Evolutionary conservation across 176 grass and related monocot species (phyloP).

Genomic region (Oryza punctata): DNA sequence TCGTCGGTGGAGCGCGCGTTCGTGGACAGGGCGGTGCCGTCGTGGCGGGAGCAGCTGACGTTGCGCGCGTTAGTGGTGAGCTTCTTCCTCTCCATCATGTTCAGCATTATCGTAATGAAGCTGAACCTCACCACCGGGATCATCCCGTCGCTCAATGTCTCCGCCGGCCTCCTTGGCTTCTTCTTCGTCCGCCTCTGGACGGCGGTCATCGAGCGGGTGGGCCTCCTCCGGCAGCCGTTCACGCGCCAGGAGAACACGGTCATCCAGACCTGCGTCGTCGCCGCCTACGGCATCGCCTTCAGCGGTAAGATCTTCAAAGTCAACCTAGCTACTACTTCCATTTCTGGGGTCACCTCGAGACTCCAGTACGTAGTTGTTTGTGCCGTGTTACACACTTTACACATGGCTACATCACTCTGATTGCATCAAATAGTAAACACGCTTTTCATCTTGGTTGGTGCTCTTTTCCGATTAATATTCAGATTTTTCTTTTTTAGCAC

Average conservation of each 20-base stretch:
- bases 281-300: conserved; percentile 55
- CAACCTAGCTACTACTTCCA: background rate
- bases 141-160: conserved; percentile 91
- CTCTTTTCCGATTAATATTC: too few relatives aligned
- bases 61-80: conserved; percentile 69
- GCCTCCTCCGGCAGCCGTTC: conserved; percentile 49
- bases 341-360: background rate
- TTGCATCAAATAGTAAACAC: background rate
- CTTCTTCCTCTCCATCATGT: conserved; percentile 69
- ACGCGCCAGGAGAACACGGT: conserved; percentile 82
- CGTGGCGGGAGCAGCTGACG: conserved; percentile 78
- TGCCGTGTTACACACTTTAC: too few relatives aligned
- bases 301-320: conserved; percentile 42
- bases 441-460: too few relatives aligned
- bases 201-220: conserved; percentile 42
- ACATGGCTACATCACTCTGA: too few relatives aligned
- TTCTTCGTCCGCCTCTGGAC: conserved; percentile 65
- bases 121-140: conserved; percentile 82
- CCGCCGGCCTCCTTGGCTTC: conserved; percentile 69
- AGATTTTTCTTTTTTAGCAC: too few relatives aligned
- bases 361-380: background rate
- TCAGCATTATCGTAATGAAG: conserved; percentile 87
- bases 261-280: conserved; percentile 86
- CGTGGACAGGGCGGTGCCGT: conserved; percentile 44
- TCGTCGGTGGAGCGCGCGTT: conserved; percentile 61